Base-by-base conservation (phyloP, 1,139 yeast species). In the Yamadazyma aaseri region DNA sequence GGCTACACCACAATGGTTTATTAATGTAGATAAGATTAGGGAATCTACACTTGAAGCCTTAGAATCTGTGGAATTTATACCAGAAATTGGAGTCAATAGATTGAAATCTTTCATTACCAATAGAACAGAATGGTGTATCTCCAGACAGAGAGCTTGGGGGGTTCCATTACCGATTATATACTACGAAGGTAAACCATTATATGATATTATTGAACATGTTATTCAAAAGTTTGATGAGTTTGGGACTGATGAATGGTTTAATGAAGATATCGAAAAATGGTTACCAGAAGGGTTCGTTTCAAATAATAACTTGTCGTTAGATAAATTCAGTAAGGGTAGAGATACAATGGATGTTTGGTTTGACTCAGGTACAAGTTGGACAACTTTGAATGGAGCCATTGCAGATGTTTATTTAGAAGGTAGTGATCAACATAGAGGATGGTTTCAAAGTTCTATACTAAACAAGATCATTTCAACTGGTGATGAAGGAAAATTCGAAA, bases 341-440 rank as follows among this genome's bases (percentile, higher is more conserved):
- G 98, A 94, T 49, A 92, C 98, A 0, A 85, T 92, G 90, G 99
- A 92, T 59, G 98, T 92, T 7, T 92, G 99, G 99, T 90, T 92
- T 63, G 99, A 92, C 56, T 86, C 96, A 26, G 99, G 99, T 0
- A 79, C 95, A 1, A 82, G 95, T 22, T 92, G 98, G 98, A 76
- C 81, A 5, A 76, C 79, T 28, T 65, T 87, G 20, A 55, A 65
- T 16, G 67, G 68, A 42, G 50, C 71, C 33, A 43, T 46, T 8
- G 86, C 95, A 1, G 95, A 90, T 54, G 73, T 86, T 11, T 90
- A 87, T 53, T 60, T 90, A 14, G 99, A 92, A 63, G 99, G 99
- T 1, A 79, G 92, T 22, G 99, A 92, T 55, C 99, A 92, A 57
- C 98, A 94, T 54, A 75, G 99, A 41, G 99, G 99, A 0, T 92